Evolutionary conservation across 2,329 filamentous ascomycete genomes (phyloP), one percentile per base, ranked within the genome.

Genomic region (Claviceps sp.): DNA sequence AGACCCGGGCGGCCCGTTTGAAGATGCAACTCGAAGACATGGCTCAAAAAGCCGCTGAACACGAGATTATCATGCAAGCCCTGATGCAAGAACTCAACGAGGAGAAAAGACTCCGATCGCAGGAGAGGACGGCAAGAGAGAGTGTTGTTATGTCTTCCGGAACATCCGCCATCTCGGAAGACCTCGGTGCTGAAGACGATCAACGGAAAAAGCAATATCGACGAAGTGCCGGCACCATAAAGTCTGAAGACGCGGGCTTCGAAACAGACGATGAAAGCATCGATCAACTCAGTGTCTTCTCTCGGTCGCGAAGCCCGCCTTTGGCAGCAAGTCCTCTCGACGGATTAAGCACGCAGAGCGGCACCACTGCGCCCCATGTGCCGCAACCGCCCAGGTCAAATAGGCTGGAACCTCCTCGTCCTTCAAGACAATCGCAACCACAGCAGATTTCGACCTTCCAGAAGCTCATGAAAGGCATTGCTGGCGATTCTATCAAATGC

Each of bases 21-120:
- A 79, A 77, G 62, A 69, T 72, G 57, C 79, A 84, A 61, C 70
- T 85, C 1, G 77, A 83, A 56, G 74, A 74, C 47, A 78, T 84
- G 71, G 75, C 77, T 1, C 65, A 63, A 16, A 72, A 72, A 57
- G 74, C 75, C 0, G 67, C 70, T 2, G 75, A 79, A 58, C 76
- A 79, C 55, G 78, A 84, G 57, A 57, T 64, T 6, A 67, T 67
- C 2, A 76, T 80, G 61, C 67, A 70, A 47, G 65, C 71, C 30
- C 62, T 80, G n/a, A 65, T 75, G 43, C 68, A 67, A n/a, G 73
- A 77, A 53, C 63, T 81, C 18, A 69, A 68, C 3, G 69, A 68
- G 1, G 79, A 84, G 63, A 77, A 72, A 60, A 71, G 66, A 53
- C 63, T 70, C 1, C 67, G 71, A 16, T 59, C 63, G 37, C 70